A percentile compares a stretch with the other conserved stretches of the same genome.
Evolutionary conservation across 768 basidiomycete species (phyloP).

Genomic region (Boletus pseudopeckii): DNA sequence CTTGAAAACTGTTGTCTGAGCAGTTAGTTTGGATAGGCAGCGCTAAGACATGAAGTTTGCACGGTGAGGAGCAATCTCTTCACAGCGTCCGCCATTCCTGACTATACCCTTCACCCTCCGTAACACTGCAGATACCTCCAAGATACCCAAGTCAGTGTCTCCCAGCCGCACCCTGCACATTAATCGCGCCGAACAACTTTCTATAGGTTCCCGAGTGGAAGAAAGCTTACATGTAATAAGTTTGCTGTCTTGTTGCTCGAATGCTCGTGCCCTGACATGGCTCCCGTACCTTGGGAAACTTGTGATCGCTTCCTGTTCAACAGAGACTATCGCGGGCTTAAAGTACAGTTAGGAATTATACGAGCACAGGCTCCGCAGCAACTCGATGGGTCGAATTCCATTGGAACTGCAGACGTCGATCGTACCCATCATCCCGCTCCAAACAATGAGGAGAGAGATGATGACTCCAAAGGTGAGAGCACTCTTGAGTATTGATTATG

Average conservation of each 20-base stretch:
- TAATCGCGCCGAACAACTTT: neutral
- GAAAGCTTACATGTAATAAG: conserved; percentile 26
- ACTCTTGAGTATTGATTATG: neutral
- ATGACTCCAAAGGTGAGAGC: neutral
- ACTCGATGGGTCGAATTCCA: conserved; percentile 1
- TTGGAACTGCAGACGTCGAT: neutral
- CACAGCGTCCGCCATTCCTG: neutral
- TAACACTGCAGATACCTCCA: conserved; percentile 52
- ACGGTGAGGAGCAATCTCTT: conserved; percentile 34
- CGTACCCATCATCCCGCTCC: neutral
- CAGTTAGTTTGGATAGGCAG: neutral
- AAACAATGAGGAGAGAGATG: neutral
- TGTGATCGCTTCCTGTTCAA: neutral
- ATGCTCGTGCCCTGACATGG: neutral
- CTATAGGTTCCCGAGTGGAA: conserved; percentile 61
- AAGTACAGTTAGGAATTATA: conserved; percentile 63
- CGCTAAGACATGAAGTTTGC: conserved; percentile 54
- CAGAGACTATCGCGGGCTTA: conserved; percentile 75
- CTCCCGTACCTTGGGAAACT: neutral
- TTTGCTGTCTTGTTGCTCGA: neutral
- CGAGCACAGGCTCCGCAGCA: conserved; percentile 32
- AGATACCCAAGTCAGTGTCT: conserved; percentile 55
- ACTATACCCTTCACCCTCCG: neutral
- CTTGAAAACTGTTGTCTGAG: neutral
- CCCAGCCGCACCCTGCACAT: neutral